Evolutionary conservation across 2,329 filamentous ascomycete species (phyloP).

Genomic region (Blastomyces gilchristii): DNA sequence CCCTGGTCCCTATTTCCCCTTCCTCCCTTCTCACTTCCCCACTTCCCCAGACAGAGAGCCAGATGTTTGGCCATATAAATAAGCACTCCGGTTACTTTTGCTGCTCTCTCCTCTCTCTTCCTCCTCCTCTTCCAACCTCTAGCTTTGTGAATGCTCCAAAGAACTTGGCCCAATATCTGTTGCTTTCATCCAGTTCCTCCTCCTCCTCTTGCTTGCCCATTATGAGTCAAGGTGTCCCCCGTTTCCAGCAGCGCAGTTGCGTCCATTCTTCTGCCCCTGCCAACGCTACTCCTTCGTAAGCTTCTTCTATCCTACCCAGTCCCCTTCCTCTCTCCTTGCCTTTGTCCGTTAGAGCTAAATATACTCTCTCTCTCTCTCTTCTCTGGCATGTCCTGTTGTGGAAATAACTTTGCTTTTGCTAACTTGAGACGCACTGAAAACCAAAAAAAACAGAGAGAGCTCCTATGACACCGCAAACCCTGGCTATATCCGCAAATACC

Average conservation of each 20-base stretch:
- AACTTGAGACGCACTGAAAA: background rate
- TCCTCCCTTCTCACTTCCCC: background rate
- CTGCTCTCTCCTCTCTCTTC: background rate
- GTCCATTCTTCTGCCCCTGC: conserved; percentile 29
- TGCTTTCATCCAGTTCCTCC: background rate
- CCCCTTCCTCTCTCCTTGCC: background rate
- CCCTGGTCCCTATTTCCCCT: background rate
- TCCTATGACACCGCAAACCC: conserved; percentile 43
- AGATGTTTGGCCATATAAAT: conserved; percentile 4
- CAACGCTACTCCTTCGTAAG: conserved; percentile 29
- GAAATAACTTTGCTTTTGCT: background rate
- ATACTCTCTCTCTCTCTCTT: background rate
- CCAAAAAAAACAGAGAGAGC: conserved; percentile 24
- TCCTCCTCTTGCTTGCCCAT: background rate
- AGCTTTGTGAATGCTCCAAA: background rate
- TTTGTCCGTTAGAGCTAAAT: background rate
- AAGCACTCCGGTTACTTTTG: background rate
- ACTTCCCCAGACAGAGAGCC: background rate
- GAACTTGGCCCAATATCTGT: background rate
- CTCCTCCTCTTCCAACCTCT: background rate
- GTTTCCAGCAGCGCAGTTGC: conserved; percentile 27
- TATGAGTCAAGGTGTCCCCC: conserved; percentile 13
- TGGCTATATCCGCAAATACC: conserved; percentile 41
- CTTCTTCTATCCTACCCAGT: conserved; percentile 1
- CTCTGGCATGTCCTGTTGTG: background rate